phyloP scores from a whole-genome alignment of 305 asterid species.

The Fraxinus angustifolia region DNA sequence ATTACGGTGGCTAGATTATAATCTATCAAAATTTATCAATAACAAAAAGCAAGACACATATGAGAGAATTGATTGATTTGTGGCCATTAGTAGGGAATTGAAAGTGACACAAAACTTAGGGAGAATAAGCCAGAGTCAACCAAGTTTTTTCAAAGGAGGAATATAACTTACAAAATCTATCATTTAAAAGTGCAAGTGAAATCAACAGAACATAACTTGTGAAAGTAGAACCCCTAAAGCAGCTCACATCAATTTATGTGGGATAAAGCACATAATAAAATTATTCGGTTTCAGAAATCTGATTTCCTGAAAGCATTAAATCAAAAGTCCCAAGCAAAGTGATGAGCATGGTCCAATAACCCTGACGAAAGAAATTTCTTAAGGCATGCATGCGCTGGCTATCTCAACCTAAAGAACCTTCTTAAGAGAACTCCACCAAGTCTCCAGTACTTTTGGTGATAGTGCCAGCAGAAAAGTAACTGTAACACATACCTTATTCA shows the following conservation, averaged over 20 bases:
- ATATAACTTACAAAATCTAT: background rate
- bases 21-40: background rate
- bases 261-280: background rate
- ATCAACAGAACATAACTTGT: background rate
- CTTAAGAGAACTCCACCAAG: background rate
- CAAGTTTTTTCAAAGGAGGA: background rate
- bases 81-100: background rate
- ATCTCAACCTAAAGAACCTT: constrained; percentile 10
- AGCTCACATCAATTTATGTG: background rate
- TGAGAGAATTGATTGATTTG: background rate
- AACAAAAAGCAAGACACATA: background rate
- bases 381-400: background rate
- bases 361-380: background rate
- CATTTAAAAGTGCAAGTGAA: background rate
- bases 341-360: background rate
- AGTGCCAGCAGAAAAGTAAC: background rate
- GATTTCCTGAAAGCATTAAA: background rate
- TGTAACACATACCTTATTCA: background rate
- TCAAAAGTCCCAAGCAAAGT: background rate
- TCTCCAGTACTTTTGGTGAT: background rate
- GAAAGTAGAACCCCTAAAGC: background rate
- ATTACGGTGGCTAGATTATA: background rate
- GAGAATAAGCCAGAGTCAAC: background rate
- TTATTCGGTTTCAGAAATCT: background rate
- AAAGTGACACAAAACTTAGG: background rate